Conservation (phyloP, 176 grass and related monocot species). For the Hordeum marinum region DNA sequence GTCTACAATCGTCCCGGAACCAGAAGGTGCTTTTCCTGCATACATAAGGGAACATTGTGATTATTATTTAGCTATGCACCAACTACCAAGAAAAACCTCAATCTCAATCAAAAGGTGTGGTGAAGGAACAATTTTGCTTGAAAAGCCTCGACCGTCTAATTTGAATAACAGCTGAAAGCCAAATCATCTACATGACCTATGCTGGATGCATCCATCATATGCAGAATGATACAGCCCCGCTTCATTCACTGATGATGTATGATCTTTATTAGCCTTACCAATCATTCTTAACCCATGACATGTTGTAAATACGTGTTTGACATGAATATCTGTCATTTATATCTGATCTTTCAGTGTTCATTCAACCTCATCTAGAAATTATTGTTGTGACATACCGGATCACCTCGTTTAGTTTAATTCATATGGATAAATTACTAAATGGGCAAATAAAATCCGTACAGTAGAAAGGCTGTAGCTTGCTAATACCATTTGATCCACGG, state of each 20-base stretch:
- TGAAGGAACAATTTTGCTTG: not conserved
- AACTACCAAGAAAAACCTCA: not conserved
- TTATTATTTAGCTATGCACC: not conserved
- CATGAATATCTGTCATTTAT: not conserved
- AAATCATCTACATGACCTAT: not conserved
- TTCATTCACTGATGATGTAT: not conserved
- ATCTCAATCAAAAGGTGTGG: not conserved
- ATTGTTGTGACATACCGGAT: not conserved
- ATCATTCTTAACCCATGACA: not conserved
- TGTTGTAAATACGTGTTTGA: not conserved
- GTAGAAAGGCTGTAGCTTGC: not conserved
- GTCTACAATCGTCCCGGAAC: conserved; percentile 48
- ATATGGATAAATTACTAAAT: not conserved
- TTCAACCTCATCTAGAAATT: not conserved
- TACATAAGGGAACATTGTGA: not conserved
- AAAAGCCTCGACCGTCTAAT: not conserved
- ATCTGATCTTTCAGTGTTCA: not conserved
- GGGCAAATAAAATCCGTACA: not conserved
- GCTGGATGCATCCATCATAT: not conserved
- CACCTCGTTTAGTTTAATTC: not conserved
- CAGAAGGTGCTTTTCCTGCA: conserved; percentile 37
- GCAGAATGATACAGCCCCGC: not conserved
- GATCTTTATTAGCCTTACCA: not conserved
- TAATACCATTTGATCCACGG: conserved; percentile 31
- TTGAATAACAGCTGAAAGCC: not conserved